Evolutionary conservation across 371 early-diverging fungal species (phyloP).

Genomic region (Mucor circinelloides): DNA sequence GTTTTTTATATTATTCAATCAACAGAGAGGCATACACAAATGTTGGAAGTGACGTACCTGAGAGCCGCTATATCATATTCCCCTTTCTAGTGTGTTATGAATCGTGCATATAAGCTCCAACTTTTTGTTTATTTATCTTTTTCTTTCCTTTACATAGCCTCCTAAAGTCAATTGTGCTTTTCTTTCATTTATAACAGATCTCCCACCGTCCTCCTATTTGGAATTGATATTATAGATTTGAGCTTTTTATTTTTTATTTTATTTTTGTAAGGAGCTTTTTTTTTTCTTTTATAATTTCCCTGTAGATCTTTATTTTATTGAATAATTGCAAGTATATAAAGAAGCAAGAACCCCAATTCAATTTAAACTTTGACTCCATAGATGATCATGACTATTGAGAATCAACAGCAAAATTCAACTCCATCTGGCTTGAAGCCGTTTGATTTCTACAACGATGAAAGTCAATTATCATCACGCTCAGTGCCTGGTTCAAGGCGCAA

Average conservation of each 20-base stretch:
- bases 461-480: constrained; percentile 23
- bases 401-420: constrained; percentile 5
- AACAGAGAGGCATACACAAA: neutral
- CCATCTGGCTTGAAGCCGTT: neutral
- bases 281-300: constrained; percentile 5
- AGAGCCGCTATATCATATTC: neutral
- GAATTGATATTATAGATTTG: neutral
- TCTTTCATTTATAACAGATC: neutral
- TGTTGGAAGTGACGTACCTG: neutral
- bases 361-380: neutral
- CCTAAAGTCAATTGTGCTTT: neutral
- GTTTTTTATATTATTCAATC: neutral
- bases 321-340: constrained; percentile 1
- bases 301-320: constrained; percentile 3
- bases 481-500: constrained; percentile 43
- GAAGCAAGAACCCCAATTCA: neutral
- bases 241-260: too few species aligned
- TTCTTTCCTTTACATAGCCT: neutral
- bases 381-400: constrained; percentile 22
- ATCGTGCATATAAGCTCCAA: neutral
- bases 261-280: neutral
- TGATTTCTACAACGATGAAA: constrained; percentile 11
- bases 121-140: neutral
- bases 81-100: neutral
- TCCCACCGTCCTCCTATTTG: neutral